These are phyloP conservation scores for Prillingera fragicola DNA, from an alignment of 1,284 basidiomycete genomes.

Conservation along the genomic window DNA sequence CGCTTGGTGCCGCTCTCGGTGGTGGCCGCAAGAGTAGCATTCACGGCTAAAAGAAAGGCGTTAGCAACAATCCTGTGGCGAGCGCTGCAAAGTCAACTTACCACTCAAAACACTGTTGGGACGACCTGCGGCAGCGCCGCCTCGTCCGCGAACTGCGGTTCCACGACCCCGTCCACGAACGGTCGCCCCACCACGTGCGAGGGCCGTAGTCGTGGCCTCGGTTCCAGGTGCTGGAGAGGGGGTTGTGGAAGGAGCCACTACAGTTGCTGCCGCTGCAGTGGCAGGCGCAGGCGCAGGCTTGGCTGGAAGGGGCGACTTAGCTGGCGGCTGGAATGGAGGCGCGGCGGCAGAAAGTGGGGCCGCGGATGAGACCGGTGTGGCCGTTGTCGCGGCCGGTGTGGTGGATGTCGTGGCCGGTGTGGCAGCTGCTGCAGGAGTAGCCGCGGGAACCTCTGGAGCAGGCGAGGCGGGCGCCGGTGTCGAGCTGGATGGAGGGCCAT, in stretches of 20 bases:
- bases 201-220: not conserved
- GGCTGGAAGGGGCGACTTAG: too few relatives aligned
- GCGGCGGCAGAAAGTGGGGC: not conserved
- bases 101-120: conserved; percentile 21
- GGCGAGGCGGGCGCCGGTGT: not conserved
- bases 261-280: conserved; percentile 15
- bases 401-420: conserved; percentile 4
- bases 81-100: conserved; percentile 7
- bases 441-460: conserved; percentile 3
- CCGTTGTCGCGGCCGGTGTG: conserved; percentile 3
- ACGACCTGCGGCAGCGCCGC: conserved; percentile 16
- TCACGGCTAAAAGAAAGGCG: conserved; percentile 28
- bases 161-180: conserved; percentile 6
- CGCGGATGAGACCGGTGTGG: not conserved
- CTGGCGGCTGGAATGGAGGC: not conserved
- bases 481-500: conserved; percentile 3
- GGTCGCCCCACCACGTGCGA: not conserved
- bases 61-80: not conserved
- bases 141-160: conserved; percentile 4
- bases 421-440: conserved; percentile 7
- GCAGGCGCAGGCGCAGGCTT: conserved; percentile 7
- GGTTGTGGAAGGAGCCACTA: not conserved
- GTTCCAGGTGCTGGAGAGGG: not conserved
- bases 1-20: conserved; percentile 6
- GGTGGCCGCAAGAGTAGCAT: conserved; percentile 28